phyloP scores from a whole-genome alignment of 2,329 filamentous ascomycete species.

The Simplicillium aogashimaense region DNA sequence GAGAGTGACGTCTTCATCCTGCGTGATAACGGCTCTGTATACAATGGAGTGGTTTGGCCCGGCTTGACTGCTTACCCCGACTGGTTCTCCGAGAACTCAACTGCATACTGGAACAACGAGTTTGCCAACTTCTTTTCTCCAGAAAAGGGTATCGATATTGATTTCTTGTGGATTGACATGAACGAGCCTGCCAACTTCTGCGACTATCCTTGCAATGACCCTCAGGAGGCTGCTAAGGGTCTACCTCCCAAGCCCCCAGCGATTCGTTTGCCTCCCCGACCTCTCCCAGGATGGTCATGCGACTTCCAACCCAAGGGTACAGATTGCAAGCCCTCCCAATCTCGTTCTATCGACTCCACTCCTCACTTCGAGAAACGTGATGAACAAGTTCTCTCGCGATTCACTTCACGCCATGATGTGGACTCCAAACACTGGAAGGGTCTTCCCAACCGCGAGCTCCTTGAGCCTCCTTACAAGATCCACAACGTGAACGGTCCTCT shows the following conservation, averaged over 20 bases:
- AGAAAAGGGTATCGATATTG: constrained; percentile 58
- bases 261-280: constrained; percentile 49
- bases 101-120: constrained; percentile 60
- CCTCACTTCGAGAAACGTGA: not conserved
- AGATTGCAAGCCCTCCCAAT: constrained; percentile 4
- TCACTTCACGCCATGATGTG: not conserved
- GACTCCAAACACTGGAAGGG: constrained; percentile 9
- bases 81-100: constrained; percentile 59
- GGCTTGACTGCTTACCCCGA: constrained; percentile 63
- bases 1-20: constrained; percentile 35
- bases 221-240: constrained; percentile 32
- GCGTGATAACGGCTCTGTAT: constrained; percentile 39
- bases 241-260: constrained; percentile 51
- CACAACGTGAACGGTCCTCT: constrained; percentile 27
- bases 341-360: constrained; percentile 1
- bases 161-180: constrained; percentile 69
- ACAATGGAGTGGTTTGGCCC: constrained; percentile 66
- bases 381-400: not conserved
- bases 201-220: constrained; percentile 37
- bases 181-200: constrained; percentile 29
- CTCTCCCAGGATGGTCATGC: constrained; percentile 55
- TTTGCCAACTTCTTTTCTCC: constrained; percentile 55
- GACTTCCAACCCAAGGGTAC: constrained; percentile 12
- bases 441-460: constrained; percentile 10
- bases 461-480: constrained; percentile 11